Evolutionary conservation across 2,329 filamentous ascomycete genomes (phyloP), one percentile per base, ranked within the genome.

Genomic region (Thermomyces lanuginosus): DNA sequence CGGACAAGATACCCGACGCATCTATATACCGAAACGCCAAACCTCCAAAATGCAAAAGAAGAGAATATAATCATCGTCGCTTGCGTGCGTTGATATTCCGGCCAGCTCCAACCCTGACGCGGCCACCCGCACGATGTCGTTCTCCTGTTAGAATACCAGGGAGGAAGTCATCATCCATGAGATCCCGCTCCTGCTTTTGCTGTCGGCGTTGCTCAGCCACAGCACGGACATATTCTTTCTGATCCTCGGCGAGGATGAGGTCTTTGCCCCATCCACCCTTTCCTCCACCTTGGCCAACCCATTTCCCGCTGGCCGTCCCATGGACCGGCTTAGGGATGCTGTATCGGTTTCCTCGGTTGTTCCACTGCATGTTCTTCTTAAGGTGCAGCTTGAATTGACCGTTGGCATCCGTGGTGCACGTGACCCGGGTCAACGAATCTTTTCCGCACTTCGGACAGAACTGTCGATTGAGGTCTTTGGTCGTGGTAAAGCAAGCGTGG

Each of bases 311-410:
- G 5, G 84, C 58, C 8, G 69, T 76, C 2, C 89, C 89, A 34
- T 79, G 72, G 8, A 78, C 69, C 0, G 89, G 80, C 59, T 93
- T 95, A 1, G 89, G 89, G 22, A 98, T 73, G 49, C 82, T 91
- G 61, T 76, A 98, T 19, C 81, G 71, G 52, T 93, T 89, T 27
- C 89, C 89, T 13, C 84, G 69, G 40, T 77, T 92, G 56, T 92
- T 95, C 75, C 76, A 92, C 56, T 93, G 82, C 63, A 89, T 92
- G 53, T 92, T 92, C 54, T 74, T 76, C 63, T 92, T 92, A 33
- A 98, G 62, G 48, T 93, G 80, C 33, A 98, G 56, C 32, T 68
- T 73, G 58, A 93, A 91, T 41, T 75, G 71, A 27, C 89, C 89
- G 26, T 72, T 67, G 14, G 72, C 62, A 43, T 84, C 76, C 3